Conservation (phyloP, 768 basidiomycete genomes). For the Mycena kentingensis region DNA sequence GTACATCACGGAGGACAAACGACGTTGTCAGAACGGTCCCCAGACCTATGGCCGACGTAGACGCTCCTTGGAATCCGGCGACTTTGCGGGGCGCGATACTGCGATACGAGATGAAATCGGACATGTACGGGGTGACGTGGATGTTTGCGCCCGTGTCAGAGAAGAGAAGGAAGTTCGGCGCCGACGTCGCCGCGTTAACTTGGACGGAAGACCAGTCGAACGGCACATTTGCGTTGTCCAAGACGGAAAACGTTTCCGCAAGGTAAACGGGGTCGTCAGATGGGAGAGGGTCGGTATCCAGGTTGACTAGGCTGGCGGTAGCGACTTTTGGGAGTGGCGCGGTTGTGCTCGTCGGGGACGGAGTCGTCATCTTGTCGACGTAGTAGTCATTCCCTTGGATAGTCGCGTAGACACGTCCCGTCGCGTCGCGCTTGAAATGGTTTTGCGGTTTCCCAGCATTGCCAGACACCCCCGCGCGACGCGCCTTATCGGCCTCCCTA, state of each 20-base stretch:
- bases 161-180: background rate
- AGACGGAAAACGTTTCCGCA: too few species aligned
- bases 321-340: too few species aligned
- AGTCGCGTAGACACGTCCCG: background rate
- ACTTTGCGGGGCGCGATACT: background rate
- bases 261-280: background rate
- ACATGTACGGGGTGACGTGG: background rate
- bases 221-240: background rate
- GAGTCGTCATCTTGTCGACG: background rate
- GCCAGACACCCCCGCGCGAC: too few species aligned
- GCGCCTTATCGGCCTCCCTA: background rate
- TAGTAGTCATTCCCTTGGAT: background rate
- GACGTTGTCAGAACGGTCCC: slow-evolving; percentile 3
- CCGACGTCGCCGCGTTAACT: background rate
- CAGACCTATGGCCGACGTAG: slow-evolving; percentile 5
- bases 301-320: background rate
- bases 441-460: background rate
- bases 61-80: slow-evolving; percentile 5
- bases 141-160: slow-evolving; percentile 9
- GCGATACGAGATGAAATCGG: background rate
- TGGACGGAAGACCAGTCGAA: background rate
- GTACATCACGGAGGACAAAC: background rate
- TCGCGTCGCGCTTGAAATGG: background rate
- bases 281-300: background rate
- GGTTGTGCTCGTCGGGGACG: background rate